Percentiles rank a stretch among this genome's conserved stretches.
Evolutionary conservation across 2,329 filamentous ascomycete species (phyloP).

Genomic region (Colletotrichum gigasporum): DNA sequence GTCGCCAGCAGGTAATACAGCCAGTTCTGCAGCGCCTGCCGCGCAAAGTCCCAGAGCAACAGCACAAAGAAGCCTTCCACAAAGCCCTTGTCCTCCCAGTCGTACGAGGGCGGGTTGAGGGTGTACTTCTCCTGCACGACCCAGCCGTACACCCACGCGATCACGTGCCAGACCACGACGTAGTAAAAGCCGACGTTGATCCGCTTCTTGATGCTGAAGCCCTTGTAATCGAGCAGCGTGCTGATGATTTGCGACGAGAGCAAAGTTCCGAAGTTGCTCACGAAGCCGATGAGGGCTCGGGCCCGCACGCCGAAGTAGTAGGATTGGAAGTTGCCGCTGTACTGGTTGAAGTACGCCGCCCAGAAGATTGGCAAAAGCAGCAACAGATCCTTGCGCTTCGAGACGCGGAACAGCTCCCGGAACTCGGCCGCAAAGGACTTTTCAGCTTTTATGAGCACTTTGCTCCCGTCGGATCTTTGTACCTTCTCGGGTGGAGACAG

Average conservation of each 20-base stretch:
- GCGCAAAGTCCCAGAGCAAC: constrained; percentile 58
- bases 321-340: constrained; percentile 57
- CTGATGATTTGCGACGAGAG: constrained; percentile 56
- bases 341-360: constrained; percentile 42
- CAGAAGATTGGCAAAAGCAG: constrained; percentile 37
- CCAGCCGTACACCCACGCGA: constrained; percentile 63
- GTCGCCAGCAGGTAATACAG: constrained; percentile 64
- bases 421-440: constrained; percentile 37
- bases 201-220: constrained; percentile 46
- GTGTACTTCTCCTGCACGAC: constrained; percentile 62
- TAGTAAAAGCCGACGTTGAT: constrained; percentile 55
- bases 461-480: constrained; percentile 38
- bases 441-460: constrained; percentile 36
- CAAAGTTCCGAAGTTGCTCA: constrained; percentile 45
- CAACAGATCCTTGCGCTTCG: constrained; percentile 34
- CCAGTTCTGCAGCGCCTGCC: constrained; percentile 64
- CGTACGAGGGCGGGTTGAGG: constrained; percentile 46
- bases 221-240: constrained; percentile 53
- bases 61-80: constrained; percentile 58
- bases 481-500: constrained; percentile 41
- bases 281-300: constrained; percentile 56
- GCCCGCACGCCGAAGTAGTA: constrained; percentile 51
- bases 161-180: constrained; percentile 52
- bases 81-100: constrained; percentile 54
- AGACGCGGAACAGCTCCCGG: constrained; percentile 34